Evolutionary conservation across 257 asterid species (phyloP).

Genomic region (Jasminum sambac): DNA sequence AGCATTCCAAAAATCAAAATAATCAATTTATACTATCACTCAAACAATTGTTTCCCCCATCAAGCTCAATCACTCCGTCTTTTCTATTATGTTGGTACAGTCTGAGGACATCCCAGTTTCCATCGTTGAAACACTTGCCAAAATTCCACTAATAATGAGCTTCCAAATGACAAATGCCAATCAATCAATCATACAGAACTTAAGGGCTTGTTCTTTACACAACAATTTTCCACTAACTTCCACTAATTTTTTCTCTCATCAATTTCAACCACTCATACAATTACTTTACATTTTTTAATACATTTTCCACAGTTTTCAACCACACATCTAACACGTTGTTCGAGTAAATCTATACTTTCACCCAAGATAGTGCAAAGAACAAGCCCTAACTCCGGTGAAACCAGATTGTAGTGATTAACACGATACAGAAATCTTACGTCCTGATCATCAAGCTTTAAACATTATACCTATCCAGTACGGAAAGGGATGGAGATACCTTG

Average conservation of each 20-base stretch:
- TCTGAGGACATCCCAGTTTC: neutral
- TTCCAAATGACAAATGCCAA: neutral
- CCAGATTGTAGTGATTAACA: neutral
- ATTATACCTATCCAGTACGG: neutral
- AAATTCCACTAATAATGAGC: neutral
- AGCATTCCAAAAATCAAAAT: neutral
- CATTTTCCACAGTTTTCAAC: too few relatives aligned
- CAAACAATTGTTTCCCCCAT: neutral
- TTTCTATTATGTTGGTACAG: neutral
- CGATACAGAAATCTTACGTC: neutral
- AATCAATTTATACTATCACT: neutral
- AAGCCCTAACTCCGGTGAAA: too few relatives aligned
- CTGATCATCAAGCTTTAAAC: neutral
- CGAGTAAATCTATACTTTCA: too few relatives aligned
- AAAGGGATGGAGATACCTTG: constrained; percentile 47
- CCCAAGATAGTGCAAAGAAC: too few relatives aligned
- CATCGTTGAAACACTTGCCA: neutral
- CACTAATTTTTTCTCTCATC: too few relatives aligned
- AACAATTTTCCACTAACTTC: too few relatives aligned
- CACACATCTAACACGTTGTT: too few relatives aligned
- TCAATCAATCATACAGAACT: neutral
- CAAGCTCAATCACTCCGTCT: neutral
- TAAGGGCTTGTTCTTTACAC: too few relatives aligned
- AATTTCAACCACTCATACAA: too few relatives aligned
- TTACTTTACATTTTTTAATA: too few relatives aligned